These are phyloP conservation scores for Atkinsonella hypoxylon DNA, from an alignment of 2,329 filamentous ascomycete genomes.

Conservation along the genomic window DNA sequence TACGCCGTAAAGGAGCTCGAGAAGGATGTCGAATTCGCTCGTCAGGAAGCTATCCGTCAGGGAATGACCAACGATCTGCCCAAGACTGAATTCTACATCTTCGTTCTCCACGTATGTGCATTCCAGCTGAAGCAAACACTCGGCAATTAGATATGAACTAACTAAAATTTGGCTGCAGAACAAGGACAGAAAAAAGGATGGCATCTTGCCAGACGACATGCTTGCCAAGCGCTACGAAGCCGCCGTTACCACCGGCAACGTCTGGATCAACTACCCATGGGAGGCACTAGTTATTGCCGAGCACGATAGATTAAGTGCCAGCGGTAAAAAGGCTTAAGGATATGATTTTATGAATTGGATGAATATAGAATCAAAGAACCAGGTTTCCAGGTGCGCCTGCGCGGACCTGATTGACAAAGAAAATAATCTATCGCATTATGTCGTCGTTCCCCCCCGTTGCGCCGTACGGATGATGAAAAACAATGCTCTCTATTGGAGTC, in stretches of 20 bases:
- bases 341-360: not conserved
- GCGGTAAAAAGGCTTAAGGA: conserved; percentile 16
- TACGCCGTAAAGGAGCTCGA: conserved; percentile 87
- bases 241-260: conserved; percentile 78
- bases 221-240: conserved; percentile 68
- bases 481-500: not conserved
- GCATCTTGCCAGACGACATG: conserved; percentile 67
- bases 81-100: conserved; percentile 84
- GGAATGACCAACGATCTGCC: conserved; percentile 50
- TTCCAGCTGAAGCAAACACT: not conserved
- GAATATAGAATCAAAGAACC: conserved; percentile 2
- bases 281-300: conserved; percentile 89
- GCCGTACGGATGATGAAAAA: no score
- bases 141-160: not conserved
- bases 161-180: conserved; percentile 43
- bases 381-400: not conserved
- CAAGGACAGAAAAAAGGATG: conserved; percentile 97
- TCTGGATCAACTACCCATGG: conserved; percentile 99
- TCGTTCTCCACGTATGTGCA: conserved; percentile 80
- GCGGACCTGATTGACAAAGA: not conserved
- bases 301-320: conserved; percentile 62
- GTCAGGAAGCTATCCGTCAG: conserved; percentile 57
- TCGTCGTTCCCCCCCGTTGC: no score
- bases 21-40: conserved; percentile 82
- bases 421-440: not conserved